These are phyloP conservation scores for Blastocystis sp. DNA, from an alignment of 352 stramenopile genomes.

Conservation along the genomic window DNA sequence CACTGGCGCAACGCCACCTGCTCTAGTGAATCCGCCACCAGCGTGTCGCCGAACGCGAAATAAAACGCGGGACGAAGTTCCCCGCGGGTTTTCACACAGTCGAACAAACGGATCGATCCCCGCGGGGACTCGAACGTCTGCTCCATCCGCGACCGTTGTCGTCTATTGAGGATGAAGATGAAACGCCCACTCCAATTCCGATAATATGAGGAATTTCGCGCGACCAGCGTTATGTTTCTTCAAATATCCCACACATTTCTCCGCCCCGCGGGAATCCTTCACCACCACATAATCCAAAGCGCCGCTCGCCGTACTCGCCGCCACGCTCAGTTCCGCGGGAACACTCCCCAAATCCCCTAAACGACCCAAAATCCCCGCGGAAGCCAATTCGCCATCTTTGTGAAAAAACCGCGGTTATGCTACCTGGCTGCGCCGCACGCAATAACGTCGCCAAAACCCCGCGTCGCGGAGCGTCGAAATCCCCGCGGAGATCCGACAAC, in stretches of 20 bases:
- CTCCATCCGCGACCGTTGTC: slow-evolving; percentile 38
- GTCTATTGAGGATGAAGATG: slow-evolving; percentile 64
- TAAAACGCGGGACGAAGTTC: slow-evolving; percentile 85
- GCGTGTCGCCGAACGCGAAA: slow-evolving; percentile 85
- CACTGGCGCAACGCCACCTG: slow-evolving; percentile 67
- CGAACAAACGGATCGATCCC: slow-evolving; percentile 70
- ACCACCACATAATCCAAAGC: slow-evolving; percentile 92
- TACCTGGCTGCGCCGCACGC: not conserved
- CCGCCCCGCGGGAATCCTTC: slow-evolving; percentile 81
- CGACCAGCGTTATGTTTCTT: slow-evolving; percentile 83
- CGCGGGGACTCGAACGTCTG: slow-evolving; percentile 59
- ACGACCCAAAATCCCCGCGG: slow-evolving; percentile 81
- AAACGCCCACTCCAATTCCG: slow-evolving; percentile 80
- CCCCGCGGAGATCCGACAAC: not conserved
- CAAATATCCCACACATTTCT: slow-evolving; percentile 86
- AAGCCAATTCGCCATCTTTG: slow-evolving; percentile 8
- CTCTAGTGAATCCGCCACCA: slow-evolving; percentile 89
- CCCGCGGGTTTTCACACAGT: slow-evolving; percentile 75
- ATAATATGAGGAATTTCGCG: slow-evolving; percentile 91
- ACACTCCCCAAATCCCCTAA: slow-evolving; percentile 91
- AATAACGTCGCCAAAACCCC: slow-evolving; percentile 7
- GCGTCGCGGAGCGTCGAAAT: not conserved
- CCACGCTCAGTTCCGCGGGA: slow-evolving; percentile 86
- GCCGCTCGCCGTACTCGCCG: slow-evolving; percentile 87
- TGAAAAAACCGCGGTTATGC: not conserved